phyloP scores from a whole-genome alignment of 768 basidiomycete species.

The Agaricus blazei region DNA sequence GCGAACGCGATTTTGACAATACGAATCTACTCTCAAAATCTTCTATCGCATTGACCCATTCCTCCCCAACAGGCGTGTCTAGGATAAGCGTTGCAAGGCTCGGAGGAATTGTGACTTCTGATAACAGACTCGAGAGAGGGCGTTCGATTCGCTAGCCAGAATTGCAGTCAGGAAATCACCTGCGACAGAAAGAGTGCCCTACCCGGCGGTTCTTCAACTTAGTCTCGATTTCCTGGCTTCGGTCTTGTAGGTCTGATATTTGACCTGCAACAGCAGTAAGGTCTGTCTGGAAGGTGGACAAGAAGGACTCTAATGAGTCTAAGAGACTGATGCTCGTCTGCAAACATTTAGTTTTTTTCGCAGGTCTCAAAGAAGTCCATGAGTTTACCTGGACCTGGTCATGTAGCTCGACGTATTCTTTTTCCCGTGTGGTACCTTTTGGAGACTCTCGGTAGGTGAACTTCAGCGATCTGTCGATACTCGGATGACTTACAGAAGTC shows the following conservation, averaged over 20 bases:
- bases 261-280: slow-evolving; percentile 93
- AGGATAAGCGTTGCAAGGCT: slow-evolving; percentile 69
- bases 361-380: not conserved
- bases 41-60: slow-evolving; percentile 82
- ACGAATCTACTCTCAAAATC: slow-evolving; percentile 77
- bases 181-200: slow-evolving; percentile 20
- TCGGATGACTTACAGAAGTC: slow-evolving; percentile 23
- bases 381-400: slow-evolving; percentile 76
- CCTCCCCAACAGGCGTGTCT: slow-evolving; percentile 79
- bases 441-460: not conserved
- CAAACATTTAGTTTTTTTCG: slow-evolving; percentile 7
- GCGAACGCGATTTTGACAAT: slow-evolving; percentile 62
- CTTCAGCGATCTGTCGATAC: not conserved
- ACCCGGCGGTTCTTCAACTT: slow-evolving; percentile 83
- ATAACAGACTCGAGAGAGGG: slow-evolving; percentile 75
- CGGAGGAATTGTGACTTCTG: slow-evolving; percentile 81
- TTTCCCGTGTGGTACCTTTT: slow-evolving; percentile 22
- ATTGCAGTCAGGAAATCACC: not conserved
- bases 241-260: slow-evolving; percentile 88
- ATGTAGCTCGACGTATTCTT: slow-evolving; percentile 83
- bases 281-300: slow-evolving; percentile 94
- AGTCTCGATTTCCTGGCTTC: slow-evolving; percentile 87
- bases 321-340: slow-evolving; percentile 86
- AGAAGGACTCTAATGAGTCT: slow-evolving; percentile 83
- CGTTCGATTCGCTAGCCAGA: slow-evolving; percentile 77